phyloP scores from a whole-genome alignment of 2,329 filamentous ascomycete genomes.

The Aspergillus chevalieri region DNA sequence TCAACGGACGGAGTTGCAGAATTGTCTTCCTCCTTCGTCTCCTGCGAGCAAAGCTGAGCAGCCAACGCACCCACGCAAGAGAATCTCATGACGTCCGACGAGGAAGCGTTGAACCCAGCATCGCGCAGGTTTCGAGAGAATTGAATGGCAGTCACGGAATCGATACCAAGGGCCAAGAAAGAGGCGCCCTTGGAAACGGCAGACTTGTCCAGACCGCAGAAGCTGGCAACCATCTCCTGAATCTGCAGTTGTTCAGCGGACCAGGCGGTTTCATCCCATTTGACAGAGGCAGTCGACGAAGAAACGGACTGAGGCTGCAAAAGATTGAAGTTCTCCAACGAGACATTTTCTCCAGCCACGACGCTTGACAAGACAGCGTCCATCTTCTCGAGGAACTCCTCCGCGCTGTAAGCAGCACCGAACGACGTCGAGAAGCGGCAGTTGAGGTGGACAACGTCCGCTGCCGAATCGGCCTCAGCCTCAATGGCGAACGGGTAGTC shows the following conservation, averaged over 20 bases:
- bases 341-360: conserved; percentile 16
- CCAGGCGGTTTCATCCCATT: conserved; percentile 19
- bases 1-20: background rate
- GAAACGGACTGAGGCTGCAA: conserved; percentile 2
- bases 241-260: conserved; percentile 18
- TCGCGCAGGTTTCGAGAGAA: conserved; percentile 27
- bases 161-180: conserved; percentile 28
- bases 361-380: conserved; percentile 25
- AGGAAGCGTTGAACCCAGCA: conserved; percentile 21
- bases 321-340: conserved; percentile 19
- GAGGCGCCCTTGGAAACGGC: conserved; percentile 25
- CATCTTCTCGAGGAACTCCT: conserved; percentile 27
- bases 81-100: conserved; percentile 31
- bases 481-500: conserved; percentile 34
- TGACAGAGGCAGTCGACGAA: background rate
- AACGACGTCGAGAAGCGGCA: conserved; percentile 22
- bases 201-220: conserved; percentile 16
- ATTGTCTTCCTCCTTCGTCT: conserved; percentile 4
- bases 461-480: conserved; percentile 20
- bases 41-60: conserved; percentile 6
- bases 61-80: conserved; percentile 24
- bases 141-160: conserved; percentile 28
- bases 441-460: conserved; percentile 18
- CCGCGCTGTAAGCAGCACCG: conserved; percentile 13
- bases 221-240: conserved; percentile 15